A percentile compares a stretch with the other conserved stretches of the same genome.
Evolutionary conservation across 1,284 basidiomycete species (phyloP).

Genomic region (Hypsizygus ulmarius): DNA sequence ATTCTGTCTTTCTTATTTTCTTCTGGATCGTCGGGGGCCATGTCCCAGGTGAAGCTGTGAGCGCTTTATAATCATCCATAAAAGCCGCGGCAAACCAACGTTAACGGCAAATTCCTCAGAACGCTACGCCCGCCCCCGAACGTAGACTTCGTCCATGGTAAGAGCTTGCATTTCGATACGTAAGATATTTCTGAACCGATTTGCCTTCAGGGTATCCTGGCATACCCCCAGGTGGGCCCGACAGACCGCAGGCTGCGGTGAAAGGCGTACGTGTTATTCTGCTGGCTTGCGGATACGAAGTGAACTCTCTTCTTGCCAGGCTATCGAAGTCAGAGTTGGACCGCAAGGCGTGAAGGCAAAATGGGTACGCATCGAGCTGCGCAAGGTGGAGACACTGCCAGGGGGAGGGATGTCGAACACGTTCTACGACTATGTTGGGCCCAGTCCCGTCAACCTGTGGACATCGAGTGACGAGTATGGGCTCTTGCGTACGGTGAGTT

Average conservation of each 20-base stretch:
- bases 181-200: conserved; percentile 4
- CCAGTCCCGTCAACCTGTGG: conserved; percentile 71
- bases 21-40: conserved; percentile 19
- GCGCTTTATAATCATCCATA: conserved; percentile 16
- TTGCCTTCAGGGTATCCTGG: conserved; percentile 67
- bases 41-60: conserved; percentile 58
- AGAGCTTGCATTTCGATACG: conserved; percentile 18
- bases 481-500: conserved; percentile 61
- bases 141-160: conserved; percentile 80
- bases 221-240: conserved; percentile 67
- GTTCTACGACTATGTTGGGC: conserved; percentile 71
- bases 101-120: conserved; percentile 34
- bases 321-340: conserved; percentile 78
- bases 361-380: conserved; percentile 84
- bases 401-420: conserved; percentile 65
- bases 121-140: conserved; percentile 77
- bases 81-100: background rate
- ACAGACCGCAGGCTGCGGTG: conserved; percentile 74
- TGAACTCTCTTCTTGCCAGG: conserved; percentile 38
- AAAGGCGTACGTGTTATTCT: conserved; percentile 64
- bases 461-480: conserved; percentile 71
- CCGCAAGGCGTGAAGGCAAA: conserved; percentile 80
- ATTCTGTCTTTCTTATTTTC: conserved; percentile 2
- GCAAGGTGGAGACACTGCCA: conserved; percentile 81
- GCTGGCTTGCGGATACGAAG: conserved; percentile 3